Percentiles rank a stretch among this genome's conserved stretches.
Evolutionary conservation across 2,329 filamentous ascomycete species (phyloP).

Genomic region (Xylaria arbuscula): DNA sequence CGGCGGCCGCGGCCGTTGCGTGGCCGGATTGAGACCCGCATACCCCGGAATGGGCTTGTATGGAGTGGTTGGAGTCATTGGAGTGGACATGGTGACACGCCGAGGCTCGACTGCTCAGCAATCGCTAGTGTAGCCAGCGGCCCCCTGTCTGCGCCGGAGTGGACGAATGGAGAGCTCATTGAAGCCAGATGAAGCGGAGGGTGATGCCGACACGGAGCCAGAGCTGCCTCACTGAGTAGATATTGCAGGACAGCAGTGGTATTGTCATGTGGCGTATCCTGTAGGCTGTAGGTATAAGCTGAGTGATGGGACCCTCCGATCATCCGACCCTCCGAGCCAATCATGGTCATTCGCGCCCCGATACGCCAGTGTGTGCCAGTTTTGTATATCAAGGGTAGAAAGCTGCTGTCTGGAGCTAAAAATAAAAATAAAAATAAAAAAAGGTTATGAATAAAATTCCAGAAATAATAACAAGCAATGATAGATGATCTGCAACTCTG

Average conservation of each 20-base stretch:
- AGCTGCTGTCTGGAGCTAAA: too few relatives aligned
- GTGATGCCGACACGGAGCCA: constrained; percentile 5
- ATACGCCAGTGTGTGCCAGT: too few relatives aligned
- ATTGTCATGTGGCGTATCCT: neutral
- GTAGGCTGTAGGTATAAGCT: too few relatives aligned
- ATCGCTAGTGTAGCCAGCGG: neutral
- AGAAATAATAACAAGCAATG: too few relatives aligned
- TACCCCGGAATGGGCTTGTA: neutral
- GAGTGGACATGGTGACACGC: constrained; percentile 21
- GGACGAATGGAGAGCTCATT: constrained; percentile 1
- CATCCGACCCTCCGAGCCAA: constrained; percentile 37
- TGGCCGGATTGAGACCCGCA: constrained; percentile 9
- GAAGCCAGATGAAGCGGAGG: constrained; percentile 11
- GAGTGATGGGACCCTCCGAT: constrained; percentile 32
- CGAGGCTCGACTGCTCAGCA: constrained; percentile 10
- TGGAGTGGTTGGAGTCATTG: constrained; percentile 18
- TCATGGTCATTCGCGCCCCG: neutral
- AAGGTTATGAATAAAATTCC: too few relatives aligned
- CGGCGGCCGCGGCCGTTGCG: constrained; percentile 38
- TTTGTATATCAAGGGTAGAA: too few relatives aligned
- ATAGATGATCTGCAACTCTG: too few relatives aligned
- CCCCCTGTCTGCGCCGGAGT: constrained; percentile 19
- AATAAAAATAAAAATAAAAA: too few relatives aligned
- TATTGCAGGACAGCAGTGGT: too few relatives aligned
- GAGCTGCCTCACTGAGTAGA: neutral